Percentiles rank a stretch among this genome's conserved stretches.
These are phyloP conservation scores for Aspergillus caelatus DNA, from an alignment of 2,329 filamentous ascomycete species.

Conservation along the genomic window DNA sequence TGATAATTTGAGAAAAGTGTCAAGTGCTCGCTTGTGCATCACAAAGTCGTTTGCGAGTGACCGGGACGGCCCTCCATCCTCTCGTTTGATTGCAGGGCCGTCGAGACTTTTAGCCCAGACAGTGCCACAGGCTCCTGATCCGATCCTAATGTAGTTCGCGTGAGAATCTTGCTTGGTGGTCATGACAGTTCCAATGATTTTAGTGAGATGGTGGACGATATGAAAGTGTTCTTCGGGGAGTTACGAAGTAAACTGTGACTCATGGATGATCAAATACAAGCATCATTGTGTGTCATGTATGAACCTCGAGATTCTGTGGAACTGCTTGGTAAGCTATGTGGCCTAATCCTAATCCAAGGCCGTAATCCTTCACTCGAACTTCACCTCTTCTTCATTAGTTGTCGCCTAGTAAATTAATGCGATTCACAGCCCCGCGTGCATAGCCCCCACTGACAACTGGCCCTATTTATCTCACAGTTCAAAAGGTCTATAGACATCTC, in stretches of 20 bases:
- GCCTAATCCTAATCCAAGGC: no score
- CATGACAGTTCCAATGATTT: background rate
- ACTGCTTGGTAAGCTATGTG: no score
- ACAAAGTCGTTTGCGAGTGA: slow-evolving; percentile 34
- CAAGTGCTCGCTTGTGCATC: slow-evolving; percentile 31
- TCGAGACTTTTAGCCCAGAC: slow-evolving; percentile 31
- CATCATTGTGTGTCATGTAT: no score
- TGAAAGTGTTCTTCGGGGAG: accelerated
- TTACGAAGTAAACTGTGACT: background rate
- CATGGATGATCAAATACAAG: no score
- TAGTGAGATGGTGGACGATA: background rate
- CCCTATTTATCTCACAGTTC: no score
- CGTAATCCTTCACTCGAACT: no score
- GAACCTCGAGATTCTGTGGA: no score
- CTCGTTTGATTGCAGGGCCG: slow-evolving; percentile 35
- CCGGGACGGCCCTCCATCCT: slow-evolving; percentile 34
- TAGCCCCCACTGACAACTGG: no score
- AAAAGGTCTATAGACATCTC: no score
- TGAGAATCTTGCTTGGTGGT: background rate
- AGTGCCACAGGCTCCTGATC: slow-evolving; percentile 35
- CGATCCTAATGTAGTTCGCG: slow-evolving; percentile 20
- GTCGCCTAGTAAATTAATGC: no score
- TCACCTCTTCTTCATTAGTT: no score
- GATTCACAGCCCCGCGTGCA: no score
- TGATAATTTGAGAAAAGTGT: slow-evolving; percentile 13